Evolutionary conservation across 169 alveolate genomes (phyloP).

Genomic region (Plasmodium berghei): DNA sequence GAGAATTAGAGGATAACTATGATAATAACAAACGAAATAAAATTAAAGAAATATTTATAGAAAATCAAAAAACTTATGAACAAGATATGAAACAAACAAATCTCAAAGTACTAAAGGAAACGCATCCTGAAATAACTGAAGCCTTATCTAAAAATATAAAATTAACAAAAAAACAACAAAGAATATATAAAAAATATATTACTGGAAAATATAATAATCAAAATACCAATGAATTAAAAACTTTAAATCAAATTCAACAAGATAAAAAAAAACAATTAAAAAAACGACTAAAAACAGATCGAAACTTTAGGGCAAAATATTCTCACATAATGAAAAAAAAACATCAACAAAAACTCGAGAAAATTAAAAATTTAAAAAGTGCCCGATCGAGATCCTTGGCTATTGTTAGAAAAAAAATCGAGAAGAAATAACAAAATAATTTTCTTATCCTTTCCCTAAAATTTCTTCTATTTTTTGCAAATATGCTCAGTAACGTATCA

Average conservation of each 20-base stretch:
- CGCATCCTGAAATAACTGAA: conserved; percentile 78
- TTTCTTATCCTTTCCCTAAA: not conserved
- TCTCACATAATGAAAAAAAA: conserved; percentile 25
- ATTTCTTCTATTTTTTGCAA: no score
- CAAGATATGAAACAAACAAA: conserved; percentile 4
- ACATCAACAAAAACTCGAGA: conserved; percentile 13
- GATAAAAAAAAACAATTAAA: conserved; percentile 31
- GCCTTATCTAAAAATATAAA: conserved; percentile 72
- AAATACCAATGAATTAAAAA: not conserved
- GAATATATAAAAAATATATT: conserved; percentile 61
- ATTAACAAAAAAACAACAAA: conserved; percentile 79
- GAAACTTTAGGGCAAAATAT: conserved; percentile 23
- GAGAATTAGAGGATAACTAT: conserved; percentile 79
- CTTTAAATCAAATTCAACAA: conserved; percentile 6
- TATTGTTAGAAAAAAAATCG: conserved; percentile 13
- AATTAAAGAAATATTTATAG: not conserved
- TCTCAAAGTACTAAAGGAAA: conserved; percentile 19
- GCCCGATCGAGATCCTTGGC: conserved; percentile 46
- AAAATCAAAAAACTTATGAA: not conserved
- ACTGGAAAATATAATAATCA: conserved; percentile 35
- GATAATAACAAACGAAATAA: not conserved
- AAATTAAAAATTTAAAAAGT: conserved; percentile 36
- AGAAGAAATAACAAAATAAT: not conserved
- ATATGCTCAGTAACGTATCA: not conserved
- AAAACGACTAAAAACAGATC: conserved; percentile 51